Percentiles rank a stretch among this genome's conserved stretches.
Evolutionary conservation across 371 early-diverging fungal species (phyloP).

Genomic region (Cokeromyces recurvatus): DNA sequence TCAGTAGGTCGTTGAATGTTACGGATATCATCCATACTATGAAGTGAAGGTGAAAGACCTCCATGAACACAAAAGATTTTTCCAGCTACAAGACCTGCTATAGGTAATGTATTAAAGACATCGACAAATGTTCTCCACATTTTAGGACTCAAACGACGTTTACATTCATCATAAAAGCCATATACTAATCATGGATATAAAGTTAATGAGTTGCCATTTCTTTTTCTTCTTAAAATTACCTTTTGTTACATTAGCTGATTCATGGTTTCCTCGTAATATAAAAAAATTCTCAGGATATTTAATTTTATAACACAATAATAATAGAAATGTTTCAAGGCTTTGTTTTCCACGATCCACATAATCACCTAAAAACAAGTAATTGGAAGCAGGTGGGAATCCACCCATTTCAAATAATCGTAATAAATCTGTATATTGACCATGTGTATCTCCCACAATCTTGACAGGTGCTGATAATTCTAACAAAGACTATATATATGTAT

Average conservation of each 20-base stretch:
- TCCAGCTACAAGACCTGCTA: conserved; percentile 95
- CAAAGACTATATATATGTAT: conserved; percentile 50
- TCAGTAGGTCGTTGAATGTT: conserved; percentile 91
- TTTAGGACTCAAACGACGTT: conserved; percentile 89
- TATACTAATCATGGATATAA: conserved; percentile 58
- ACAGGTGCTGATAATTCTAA: conserved; percentile 94
- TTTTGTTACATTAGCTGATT: conserved; percentile 95
- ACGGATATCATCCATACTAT: conserved; percentile 93
- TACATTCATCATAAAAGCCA: conserved; percentile 99
- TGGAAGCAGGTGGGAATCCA: conserved; percentile 87
- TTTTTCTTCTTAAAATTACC: conserved; percentile 31
- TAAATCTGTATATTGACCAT: conserved; percentile 93
- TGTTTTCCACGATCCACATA: conserved; percentile 99
- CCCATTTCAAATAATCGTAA: conserved; percentile 88
- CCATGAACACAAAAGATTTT: conserved; percentile 99
- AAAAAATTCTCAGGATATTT: conserved; percentile 97
- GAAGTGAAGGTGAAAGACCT: conserved; percentile 89
- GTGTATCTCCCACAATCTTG: conserved; percentile 94
- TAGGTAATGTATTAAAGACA: conserved; percentile 97
- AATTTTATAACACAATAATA: conserved; percentile 96
- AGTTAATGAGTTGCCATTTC: not conserved
- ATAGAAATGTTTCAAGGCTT: conserved; percentile 91
- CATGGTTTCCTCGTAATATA: conserved; percentile 97
- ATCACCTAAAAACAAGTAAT: conserved; percentile 97
- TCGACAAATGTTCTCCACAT: conserved; percentile 98